These are phyloP conservation scores for Arthromyces matolae DNA, from an alignment of 768 basidiomycete species.

Conservation along the genomic window DNA sequence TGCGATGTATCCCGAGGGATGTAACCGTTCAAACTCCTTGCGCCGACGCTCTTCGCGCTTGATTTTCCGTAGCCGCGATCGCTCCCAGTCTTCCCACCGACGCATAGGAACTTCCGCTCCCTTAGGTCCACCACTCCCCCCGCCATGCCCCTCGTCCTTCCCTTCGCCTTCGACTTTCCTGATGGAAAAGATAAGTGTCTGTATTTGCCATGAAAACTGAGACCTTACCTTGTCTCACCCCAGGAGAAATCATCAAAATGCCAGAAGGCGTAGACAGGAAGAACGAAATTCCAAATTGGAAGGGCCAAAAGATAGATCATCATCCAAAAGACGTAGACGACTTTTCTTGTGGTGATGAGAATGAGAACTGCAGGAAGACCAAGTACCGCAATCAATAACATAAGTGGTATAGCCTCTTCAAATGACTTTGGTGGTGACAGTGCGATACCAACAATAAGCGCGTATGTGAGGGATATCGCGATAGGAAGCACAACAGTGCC, in stretches of 20 bases:
- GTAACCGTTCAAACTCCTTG: slow-evolving; percentile 74
- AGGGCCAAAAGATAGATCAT: slow-evolving; percentile 87
- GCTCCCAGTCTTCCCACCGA: slow-evolving; percentile 99
- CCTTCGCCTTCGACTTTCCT: slow-evolving; percentile 95
- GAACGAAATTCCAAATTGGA: slow-evolving; percentile 93
- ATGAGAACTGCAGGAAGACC: slow-evolving; percentile 93
- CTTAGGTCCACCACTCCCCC: slow-evolving; percentile 48
- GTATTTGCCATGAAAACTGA: not conserved
- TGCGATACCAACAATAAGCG: slow-evolving; percentile 78
- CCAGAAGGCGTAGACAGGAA: slow-evolving; percentile 97
- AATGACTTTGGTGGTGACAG: slow-evolving; percentile 80
- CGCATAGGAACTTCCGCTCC: slow-evolving; percentile 78
- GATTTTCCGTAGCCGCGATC: slow-evolving; percentile 87
- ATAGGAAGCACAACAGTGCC: slow-evolving; percentile 92
- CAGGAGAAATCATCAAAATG: slow-evolving; percentile 99
- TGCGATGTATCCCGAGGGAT: slow-evolving; percentile 63
- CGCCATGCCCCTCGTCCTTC: slow-evolving; percentile 75
- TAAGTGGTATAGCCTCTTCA: slow-evolving; percentile 89
- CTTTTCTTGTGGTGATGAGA: slow-evolving; percentile 88
- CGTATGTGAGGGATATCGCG: slow-evolving; percentile 88
- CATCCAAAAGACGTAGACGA: slow-evolving; percentile 99
- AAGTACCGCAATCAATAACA: slow-evolving; percentile 85
- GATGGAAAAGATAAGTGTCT: slow-evolving; percentile 9
- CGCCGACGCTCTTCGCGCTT: slow-evolving; percentile 81
- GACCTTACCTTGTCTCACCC: slow-evolving; percentile 90